Percentiles rank a stretch among this genome's conserved stretches.
Conservation (phyloP, 768 basidiomycete species). For the Naematelia aurantialba region DNA sequence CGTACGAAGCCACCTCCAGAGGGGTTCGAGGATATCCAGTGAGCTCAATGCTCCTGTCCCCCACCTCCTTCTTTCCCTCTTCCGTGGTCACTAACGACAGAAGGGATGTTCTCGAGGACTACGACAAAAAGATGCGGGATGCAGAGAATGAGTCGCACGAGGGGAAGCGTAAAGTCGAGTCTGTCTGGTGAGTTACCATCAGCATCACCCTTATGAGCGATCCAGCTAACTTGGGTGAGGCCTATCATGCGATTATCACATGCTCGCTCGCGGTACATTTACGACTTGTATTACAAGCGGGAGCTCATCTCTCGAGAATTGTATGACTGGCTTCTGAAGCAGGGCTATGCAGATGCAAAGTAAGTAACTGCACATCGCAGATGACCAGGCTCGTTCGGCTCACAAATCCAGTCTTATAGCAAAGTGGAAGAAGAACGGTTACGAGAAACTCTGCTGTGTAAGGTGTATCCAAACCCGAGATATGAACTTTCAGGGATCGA, state of each 20-base stretch:
- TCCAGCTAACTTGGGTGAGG: constrained; percentile 52
- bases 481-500: constrained; percentile 98
- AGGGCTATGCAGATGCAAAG: constrained; percentile 96
- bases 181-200: constrained; percentile 43
- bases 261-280: constrained; percentile 91
- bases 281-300: constrained; percentile 97
- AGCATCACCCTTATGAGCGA: neutral
- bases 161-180: constrained; percentile 62
- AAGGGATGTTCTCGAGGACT: constrained; percentile 90
- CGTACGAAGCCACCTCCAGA: constrained; percentile 93
- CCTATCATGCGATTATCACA: constrained; percentile 98
- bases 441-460: constrained; percentile 95
- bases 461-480: constrained; percentile 95
- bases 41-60: constrained; percentile 6
- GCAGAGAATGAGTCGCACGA: constrained; percentile 97
- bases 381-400: neutral
- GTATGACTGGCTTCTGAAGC: constrained; percentile 96
- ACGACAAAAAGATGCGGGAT: constrained; percentile 98
- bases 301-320: constrained; percentile 86
- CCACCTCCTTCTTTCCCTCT: constrained; percentile 14
- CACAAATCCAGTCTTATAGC: constrained; percentile 74
- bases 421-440: constrained; percentile 97
- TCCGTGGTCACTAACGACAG: too few species aligned
- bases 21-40: constrained; percentile 86
- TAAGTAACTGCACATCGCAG: constrained; percentile 57